Evolutionary conservation across 2,329 filamentous ascomycete species (phyloP).

Genomic region (Pseudogymnoascus sp.): DNA sequence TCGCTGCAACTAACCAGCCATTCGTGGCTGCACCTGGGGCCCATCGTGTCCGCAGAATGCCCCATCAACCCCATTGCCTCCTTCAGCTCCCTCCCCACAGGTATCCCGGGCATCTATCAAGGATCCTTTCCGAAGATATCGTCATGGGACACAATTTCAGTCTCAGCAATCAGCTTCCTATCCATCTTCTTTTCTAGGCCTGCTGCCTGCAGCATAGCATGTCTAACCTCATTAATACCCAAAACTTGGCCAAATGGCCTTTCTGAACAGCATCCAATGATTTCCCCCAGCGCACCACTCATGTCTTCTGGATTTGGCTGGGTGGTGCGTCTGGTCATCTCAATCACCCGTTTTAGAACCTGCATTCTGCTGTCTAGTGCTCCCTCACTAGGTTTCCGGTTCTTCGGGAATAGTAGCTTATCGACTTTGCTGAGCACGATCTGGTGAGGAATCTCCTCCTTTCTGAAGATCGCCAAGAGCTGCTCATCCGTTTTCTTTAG

Average conservation of each 20-base stretch:
- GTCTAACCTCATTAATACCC: constrained; percentile 56
- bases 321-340: constrained; percentile 33
- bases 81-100: not conserved
- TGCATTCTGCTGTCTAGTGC: constrained; percentile 29
- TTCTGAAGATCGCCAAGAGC: constrained; percentile 48
- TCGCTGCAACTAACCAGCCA: not conserved
- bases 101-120: not conserved
- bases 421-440: constrained; percentile 62
- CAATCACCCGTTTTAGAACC: constrained; percentile 33
- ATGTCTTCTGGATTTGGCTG: constrained; percentile 35
- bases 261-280: constrained; percentile 51
- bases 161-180: constrained; percentile 30
- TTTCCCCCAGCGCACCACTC: constrained; percentile 45
- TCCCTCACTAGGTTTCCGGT: constrained; percentile 26
- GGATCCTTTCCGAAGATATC: constrained; percentile 15
- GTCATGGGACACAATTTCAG: constrained; percentile 26
- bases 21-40: not conserved
- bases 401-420: constrained; percentile 38
- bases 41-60: not conserved
- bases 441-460: constrained; percentile 54
- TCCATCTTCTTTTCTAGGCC: constrained; percentile 42
- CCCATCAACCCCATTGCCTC: not conserved
- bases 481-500: constrained; percentile 53
- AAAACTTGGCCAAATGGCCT: constrained; percentile 41
- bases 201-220: constrained; percentile 56